Evolutionary conservation across 23 red algal species (phyloP).

Genomic region (Gracilaria domingensis): DNA sequence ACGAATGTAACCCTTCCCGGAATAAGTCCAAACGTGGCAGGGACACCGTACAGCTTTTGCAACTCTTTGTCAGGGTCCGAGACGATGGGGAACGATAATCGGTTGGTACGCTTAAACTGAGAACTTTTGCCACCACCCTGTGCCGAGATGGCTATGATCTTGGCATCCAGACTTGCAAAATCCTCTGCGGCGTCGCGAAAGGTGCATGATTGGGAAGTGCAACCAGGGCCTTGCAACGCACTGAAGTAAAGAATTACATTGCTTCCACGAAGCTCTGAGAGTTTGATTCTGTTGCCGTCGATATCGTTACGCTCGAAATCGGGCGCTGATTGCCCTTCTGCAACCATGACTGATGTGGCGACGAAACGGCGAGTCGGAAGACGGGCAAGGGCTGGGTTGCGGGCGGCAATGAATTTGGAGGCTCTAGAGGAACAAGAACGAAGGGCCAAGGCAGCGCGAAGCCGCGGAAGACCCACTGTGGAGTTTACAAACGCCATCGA

Average conservation of each 20-base stretch:
- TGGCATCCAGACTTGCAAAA: slow-evolving; percentile 77
- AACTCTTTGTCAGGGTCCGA: slow-evolving; percentile 68
- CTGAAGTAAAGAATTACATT: slow-evolving; percentile 90
- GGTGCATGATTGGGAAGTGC: slow-evolving; percentile 80
- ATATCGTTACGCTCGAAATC: slow-evolving; percentile 75
- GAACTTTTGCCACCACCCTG: slow-evolving; percentile 27
- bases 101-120: slow-evolving; percentile 67
- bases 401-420: not conserved
- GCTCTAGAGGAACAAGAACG: not conserved
- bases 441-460: not conserved
- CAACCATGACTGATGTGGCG: slow-evolving; percentile 16
- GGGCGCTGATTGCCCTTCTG: slow-evolving; percentile 80
- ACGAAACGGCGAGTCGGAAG: not conserved
- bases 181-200: slow-evolving; percentile 87
- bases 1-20: slow-evolving; percentile 92
- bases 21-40: slow-evolving; percentile 80
- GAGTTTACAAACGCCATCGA: not conserved
- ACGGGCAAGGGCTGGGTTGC: not conserved
- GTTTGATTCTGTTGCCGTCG: slow-evolving; percentile 71
- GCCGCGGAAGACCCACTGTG: not conserved
- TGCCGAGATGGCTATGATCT: slow-evolving; percentile 83
- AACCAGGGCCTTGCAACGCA: slow-evolving; percentile 73
- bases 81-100: slow-evolving; percentile 78
- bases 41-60: slow-evolving; percentile 84
- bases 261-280: slow-evolving; percentile 57